phyloP scores from a whole-genome alignment of 768 basidiomycete genomes.

The Hygrophoropsis aurantiaca region DNA sequence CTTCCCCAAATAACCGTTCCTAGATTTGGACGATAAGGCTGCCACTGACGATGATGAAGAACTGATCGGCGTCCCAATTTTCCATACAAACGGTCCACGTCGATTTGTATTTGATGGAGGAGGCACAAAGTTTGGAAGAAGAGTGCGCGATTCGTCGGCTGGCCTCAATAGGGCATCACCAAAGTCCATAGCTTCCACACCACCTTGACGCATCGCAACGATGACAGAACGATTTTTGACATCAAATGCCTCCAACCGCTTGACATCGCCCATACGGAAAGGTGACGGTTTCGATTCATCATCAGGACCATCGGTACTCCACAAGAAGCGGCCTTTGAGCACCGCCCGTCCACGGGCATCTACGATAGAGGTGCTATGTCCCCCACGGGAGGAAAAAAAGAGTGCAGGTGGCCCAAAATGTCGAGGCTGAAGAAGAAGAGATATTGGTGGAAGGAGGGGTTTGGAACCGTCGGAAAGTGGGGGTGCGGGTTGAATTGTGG shows the following conservation, averaged over 20 bases:
- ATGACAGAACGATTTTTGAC: constrained; percentile 72
- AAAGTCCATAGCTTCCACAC: constrained; percentile 78
- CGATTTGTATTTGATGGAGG: constrained; percentile 62
- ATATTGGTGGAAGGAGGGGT: constrained; percentile 70
- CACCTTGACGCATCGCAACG: constrained; percentile 85
- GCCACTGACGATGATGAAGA: constrained; percentile 38
- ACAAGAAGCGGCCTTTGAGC: constrained; percentile 74
- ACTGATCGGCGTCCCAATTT: constrained; percentile 70
- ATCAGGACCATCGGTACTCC: constrained; percentile 66
- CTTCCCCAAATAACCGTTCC: constrained; percentile 44
- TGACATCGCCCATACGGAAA: constrained; percentile 75
- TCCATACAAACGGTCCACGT: constrained; percentile 78
- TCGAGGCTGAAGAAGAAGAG: constrained; percentile 71
- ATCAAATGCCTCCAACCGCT: constrained; percentile 82
- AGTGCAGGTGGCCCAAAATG: constrained; percentile 87
- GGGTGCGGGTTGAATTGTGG: constrained; percentile 27
- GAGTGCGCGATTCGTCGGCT: constrained; percentile 74
- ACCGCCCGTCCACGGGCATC: constrained; percentile 85
- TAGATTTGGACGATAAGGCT: constrained; percentile 40
- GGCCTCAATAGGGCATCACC: constrained; percentile 78
- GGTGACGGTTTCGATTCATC: constrained; percentile 37
- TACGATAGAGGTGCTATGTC: constrained; percentile 85
- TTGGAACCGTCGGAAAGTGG: constrained; percentile 39
- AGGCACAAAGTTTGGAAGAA: constrained; percentile 70
- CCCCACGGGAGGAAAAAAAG: constrained; percentile 87